A percentile compares a stretch with the other conserved stretches of the same genome.
Conservation (phyloP, 768 basidiomycete species). For the Pholiota conissans region DNA sequence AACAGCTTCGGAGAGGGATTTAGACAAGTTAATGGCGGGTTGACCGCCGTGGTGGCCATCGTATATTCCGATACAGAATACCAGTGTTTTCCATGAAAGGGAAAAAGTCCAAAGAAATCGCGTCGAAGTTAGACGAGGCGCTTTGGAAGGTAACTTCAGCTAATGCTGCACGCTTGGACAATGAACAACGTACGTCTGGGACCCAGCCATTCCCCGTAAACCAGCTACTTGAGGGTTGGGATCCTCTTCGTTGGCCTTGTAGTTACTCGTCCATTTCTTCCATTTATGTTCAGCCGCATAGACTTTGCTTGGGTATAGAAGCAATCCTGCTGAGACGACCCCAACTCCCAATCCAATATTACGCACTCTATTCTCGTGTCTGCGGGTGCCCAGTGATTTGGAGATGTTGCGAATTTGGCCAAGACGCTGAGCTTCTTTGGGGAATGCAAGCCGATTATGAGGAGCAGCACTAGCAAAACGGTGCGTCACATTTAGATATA, state of each 20-base stretch:
- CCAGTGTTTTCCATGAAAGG: no score
- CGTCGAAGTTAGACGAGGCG: slow-evolving; percentile 7
- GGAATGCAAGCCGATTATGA: no score
- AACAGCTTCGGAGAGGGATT: slow-evolving; percentile 30
- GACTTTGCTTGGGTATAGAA: background rate
- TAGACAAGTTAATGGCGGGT: slow-evolving; percentile 31
- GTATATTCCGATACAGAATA: slow-evolving; percentile 28
- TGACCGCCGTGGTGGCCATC: slow-evolving; percentile 33
- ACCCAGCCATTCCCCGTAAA: background rate
- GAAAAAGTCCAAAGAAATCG: slow-evolving; percentile 20
- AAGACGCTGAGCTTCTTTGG: no score
- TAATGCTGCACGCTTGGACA: background rate
- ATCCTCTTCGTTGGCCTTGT: no score
- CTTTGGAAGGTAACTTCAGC: background rate
- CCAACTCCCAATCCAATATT: background rate
- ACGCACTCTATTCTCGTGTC: background rate
- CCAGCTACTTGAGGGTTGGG: background rate
- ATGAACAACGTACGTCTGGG: background rate
- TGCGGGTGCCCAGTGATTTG: no score
- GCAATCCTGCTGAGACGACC: background rate
- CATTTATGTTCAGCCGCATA: background rate
- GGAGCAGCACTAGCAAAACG: no score
- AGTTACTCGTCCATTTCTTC: no score
- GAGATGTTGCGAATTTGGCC: no score
- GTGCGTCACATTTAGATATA: no score